Percentiles rank a stretch among this genome's conserved stretches.
phyloP scores from a whole-genome alignment of 1,284 basidiomycete species.

The Entoloma clypeatum region DNA sequence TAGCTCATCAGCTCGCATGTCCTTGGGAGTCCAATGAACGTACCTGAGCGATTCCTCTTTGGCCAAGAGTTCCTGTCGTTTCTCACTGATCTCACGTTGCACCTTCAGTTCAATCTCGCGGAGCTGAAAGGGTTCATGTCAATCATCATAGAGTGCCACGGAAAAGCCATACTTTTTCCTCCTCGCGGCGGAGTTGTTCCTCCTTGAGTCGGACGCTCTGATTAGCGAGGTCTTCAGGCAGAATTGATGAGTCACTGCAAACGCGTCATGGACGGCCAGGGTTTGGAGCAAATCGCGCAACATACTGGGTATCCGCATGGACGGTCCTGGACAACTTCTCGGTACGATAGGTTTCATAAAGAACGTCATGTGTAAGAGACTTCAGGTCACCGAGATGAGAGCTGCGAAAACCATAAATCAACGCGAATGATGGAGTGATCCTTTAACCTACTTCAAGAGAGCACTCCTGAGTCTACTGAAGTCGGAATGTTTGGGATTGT shows the following conservation, averaged over 20 bases:
- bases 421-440: slow-evolving; percentile 8
- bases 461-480: slow-evolving; percentile 91
- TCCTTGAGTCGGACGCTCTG: slow-evolving; percentile 98
- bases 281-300: slow-evolving; percentile 16
- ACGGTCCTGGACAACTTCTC: slow-evolving; percentile 96
- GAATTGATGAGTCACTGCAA: slow-evolving; percentile 78
- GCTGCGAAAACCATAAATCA: slow-evolving; percentile 51
- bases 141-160: background rate
- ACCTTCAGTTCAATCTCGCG: slow-evolving; percentile 98
- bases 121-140: slow-evolving; percentile 45
- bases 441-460: slow-evolving; percentile 68
- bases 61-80: slow-evolving; percentile 92
- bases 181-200: slow-evolving; percentile 96
- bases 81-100: slow-evolving; percentile 98
- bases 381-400: slow-evolving; percentile 95
- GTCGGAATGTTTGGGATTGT: slow-evolving; percentile 98
- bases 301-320: slow-evolving; percentile 77
- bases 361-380: slow-evolving; percentile 92
- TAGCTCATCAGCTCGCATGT: slow-evolving; percentile 12
- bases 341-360: slow-evolving; percentile 96
- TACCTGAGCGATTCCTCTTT: slow-evolving; percentile 89
- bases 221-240: slow-evolving; percentile 94
- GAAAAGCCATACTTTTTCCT: slow-evolving; percentile 76
- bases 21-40: slow-evolving; percentile 3
- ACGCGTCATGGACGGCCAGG: slow-evolving; percentile 15